phyloP scores from a whole-genome alignment of 306 rosid genomes.

The Chamaecrista fasciculata region DNA sequence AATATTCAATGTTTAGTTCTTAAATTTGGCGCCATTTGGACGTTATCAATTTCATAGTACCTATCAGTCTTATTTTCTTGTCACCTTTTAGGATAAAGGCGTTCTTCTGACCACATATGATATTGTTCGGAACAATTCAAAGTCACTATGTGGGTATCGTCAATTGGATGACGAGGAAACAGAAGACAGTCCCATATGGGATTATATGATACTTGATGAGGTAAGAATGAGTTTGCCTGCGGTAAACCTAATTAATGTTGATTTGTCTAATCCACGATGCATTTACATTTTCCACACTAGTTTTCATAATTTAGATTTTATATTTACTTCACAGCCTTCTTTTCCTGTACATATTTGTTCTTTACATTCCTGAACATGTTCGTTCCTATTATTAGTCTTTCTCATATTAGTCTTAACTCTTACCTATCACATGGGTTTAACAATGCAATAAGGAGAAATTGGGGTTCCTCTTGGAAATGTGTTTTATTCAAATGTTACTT shows the following conservation, averaged over 20 bases:
- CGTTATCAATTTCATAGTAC: conserved; percentile 6
- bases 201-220: conserved; percentile 98
- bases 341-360: neutral
- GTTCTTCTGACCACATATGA: conserved; percentile 94
- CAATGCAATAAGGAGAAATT: neutral
- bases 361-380: neutral
- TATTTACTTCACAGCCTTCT: neutral
- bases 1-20: neutral
- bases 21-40: neutral
- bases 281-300: neutral
- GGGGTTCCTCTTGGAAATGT: neutral
- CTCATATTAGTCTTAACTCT: neutral
- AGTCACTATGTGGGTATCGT: conserved; percentile 55
- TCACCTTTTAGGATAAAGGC: conserved; percentile 67
- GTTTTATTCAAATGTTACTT: neutral
- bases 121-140: conserved; percentile 82
- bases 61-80: conserved; percentile 9
- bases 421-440: neutral
- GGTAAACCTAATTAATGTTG: conserved; percentile 2
- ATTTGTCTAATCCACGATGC: neutral
- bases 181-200: conserved; percentile 71
- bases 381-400: neutral
- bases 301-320: neutral
- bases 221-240: conserved; percentile 34
- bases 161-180: conserved; percentile 49